A percentile compares a stretch with the other conserved stretches of the same genome.
phyloP scores from a whole-genome alignment of 768 basidiomycete species.

The Terana coerulea region DNA sequence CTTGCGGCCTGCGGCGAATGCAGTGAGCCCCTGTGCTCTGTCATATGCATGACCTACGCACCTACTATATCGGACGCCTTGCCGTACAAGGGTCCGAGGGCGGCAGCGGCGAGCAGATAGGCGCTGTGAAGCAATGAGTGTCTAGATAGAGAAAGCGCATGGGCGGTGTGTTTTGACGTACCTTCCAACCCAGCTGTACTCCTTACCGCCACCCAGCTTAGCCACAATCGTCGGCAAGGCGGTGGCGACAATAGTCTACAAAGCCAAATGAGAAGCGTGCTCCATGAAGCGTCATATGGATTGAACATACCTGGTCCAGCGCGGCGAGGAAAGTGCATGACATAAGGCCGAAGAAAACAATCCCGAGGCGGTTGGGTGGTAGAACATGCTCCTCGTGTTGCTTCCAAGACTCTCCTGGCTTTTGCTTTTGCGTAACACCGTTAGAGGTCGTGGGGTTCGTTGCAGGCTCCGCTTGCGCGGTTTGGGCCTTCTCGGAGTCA shows the following conservation, averaged over 20 bases:
- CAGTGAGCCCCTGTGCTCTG: too few species aligned
- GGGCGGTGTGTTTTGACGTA: constrained; percentile 12
- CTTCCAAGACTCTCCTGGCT: constrained; percentile 36
- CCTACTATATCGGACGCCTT: constrained; percentile 66
- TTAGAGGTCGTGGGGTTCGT: constrained; percentile 3
- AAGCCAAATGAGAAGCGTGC: not conserved
- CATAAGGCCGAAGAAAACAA: constrained; percentile 45
- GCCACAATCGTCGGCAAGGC: constrained; percentile 48
- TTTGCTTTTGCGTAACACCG: not conserved
- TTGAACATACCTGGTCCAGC: constrained; percentile 37
- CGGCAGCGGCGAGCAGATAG: constrained; percentile 66
- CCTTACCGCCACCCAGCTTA: constrained; percentile 39
- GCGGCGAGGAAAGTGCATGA: constrained; percentile 41
- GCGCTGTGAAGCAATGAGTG: constrained; percentile 44
- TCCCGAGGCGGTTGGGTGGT: constrained; percentile 37
- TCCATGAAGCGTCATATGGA: not conserved
- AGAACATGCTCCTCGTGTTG: constrained; percentile 36
- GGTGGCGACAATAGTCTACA: constrained; percentile 43
- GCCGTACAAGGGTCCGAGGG: constrained; percentile 71
- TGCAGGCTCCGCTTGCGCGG: not conserved
- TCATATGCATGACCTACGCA: constrained; percentile 10
- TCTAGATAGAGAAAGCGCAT: not conserved
- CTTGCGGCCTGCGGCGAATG: constrained; percentile 55
- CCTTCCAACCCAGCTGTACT: constrained; percentile 51
- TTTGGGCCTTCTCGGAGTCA: not conserved